These are phyloP conservation scores for Suhomyces canberraensis DNA, from an alignment of 805 yeast genomes.

Conservation along the genomic window DNA sequence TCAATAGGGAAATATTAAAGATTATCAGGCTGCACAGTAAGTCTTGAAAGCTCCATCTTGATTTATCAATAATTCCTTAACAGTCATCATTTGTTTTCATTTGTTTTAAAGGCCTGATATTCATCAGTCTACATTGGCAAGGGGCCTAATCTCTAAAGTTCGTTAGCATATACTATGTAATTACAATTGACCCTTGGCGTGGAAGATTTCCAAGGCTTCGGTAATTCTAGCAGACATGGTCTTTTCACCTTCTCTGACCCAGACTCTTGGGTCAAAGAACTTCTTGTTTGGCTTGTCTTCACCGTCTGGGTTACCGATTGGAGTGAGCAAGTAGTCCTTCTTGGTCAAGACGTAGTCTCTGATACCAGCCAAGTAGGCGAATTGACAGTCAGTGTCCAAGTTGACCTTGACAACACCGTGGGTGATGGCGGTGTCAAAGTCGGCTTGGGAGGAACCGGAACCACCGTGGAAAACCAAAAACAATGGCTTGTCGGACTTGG, in stretches of 20 bases:
- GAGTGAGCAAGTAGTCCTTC: slow-evolving; percentile 87
- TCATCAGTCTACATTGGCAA: too few species aligned
- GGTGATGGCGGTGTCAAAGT: slow-evolving; percentile 86
- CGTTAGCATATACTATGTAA: background rate
- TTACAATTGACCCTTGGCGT: slow-evolving; percentile 63
- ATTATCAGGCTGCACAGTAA: too few species aligned
- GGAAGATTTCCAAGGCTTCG: slow-evolving; percentile 84
- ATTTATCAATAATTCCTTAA: too few species aligned
- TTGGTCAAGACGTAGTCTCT: slow-evolving; percentile 94
- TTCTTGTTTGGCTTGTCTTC: slow-evolving; percentile 99
- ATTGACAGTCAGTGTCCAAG: slow-evolving; percentile 99
- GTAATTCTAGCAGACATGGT: slow-evolving; percentile 87
- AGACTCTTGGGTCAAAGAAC: slow-evolving; percentile 99
- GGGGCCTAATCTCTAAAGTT: too few species aligned
- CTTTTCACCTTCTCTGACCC: slow-evolving; percentile 99
- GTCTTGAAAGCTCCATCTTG: too few species aligned
- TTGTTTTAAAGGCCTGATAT: too few species aligned
- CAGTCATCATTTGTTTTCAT: too few species aligned
- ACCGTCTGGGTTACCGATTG: slow-evolving; percentile 99
- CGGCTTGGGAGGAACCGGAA: slow-evolving; percentile 92
- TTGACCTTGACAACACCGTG: slow-evolving; percentile 98
- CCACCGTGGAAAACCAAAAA: slow-evolving; percentile 99
- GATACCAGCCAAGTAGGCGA: slow-evolving; percentile 94
- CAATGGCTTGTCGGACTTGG: slow-evolving; percentile 64
- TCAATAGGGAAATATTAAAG: too few species aligned